These are phyloP conservation scores for Juglanconis juglandina DNA, from an alignment of 2,329 filamentous ascomycete species.

Conservation along the genomic window DNA sequence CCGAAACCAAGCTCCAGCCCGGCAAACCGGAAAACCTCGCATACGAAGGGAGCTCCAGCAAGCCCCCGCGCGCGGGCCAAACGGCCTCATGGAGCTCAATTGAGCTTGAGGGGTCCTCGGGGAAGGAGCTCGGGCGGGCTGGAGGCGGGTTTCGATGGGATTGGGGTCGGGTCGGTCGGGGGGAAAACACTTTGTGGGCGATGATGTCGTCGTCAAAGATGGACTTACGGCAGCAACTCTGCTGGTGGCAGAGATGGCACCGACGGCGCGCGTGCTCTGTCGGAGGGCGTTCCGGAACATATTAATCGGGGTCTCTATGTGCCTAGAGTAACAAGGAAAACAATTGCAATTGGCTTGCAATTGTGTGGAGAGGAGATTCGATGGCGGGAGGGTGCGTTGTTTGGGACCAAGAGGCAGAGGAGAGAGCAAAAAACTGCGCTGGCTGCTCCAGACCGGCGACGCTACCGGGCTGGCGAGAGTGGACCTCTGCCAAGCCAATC, in stretches of 20 bases:
- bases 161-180: conserved; percentile 37
- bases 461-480: background rate
- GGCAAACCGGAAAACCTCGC: conserved; percentile 26
- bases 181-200: conserved; percentile 25
- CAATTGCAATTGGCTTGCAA: conserved; percentile 62
- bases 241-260: conserved; percentile 87
- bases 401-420: conserved; percentile 19
- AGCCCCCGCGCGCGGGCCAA: conserved; percentile 28
- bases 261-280: conserved; percentile 92
- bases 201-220: conserved; percentile 25
- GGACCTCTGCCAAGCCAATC: conserved; percentile 19
- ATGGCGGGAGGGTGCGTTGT: conserved; percentile 39
- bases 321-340: conserved; percentile 48
- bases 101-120: conserved; percentile 30
- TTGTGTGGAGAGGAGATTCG: conserved; percentile 60
- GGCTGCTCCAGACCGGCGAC: background rate
- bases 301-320: conserved; percentile 52
- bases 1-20: conserved; percentile 23
- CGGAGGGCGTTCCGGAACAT: conserved; percentile 99
- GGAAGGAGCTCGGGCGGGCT: conserved; percentile 33
- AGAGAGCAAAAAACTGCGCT: conserved; percentile 19
- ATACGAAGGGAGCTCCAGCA: conserved; percentile 34
- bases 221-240: conserved; percentile 92
- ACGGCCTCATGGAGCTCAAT: conserved; percentile 32
- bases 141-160: conserved; percentile 44